Base-by-base conservation (phyloP, 2,329 filamentous ascomycete species). In the Zasmidium angulare region DNA sequence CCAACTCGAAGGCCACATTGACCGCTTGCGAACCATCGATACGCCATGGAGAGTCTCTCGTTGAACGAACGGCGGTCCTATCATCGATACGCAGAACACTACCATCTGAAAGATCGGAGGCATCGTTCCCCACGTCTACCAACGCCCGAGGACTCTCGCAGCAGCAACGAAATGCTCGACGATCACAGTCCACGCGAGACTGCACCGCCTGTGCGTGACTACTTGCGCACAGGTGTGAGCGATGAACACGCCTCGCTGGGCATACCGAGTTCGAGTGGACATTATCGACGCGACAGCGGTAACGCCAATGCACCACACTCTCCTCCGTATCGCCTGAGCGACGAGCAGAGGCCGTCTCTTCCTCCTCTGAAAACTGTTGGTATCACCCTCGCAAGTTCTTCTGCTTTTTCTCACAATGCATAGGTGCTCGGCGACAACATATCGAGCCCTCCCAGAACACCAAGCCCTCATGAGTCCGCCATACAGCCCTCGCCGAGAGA, bases 291-390 rank as follows among this genome's bases (percentile, higher is more conserved):
- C n/a, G 66, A 67, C 60, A 65, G 59, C 53, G 65, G 59, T 21
- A 61, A 67, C 54, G 58, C 60, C 22, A 55, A 52, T 24, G 61
- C 59, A 31, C 68, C 68, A 22, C 63, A 65, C 46, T 73, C 72
- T 50, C 71, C 70, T 29, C 71, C 71, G 7, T 72, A 72, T 56
- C 59, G 62, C 10, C 51, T 47, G 20, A 51, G 51, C 14, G 71
- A 72, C 31, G 50, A 46, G n/a, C 64, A 66, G 46, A 71, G 66
- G 59, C 72, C 70, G 26, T 72, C 69, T 1, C 56, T 74, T 19
- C 72, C 72, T 29, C 72, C 71, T 2, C 53, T 74, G n/a, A 72
- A 71, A 56, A 71, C 68, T 11, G 72, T 72, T 59, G 55, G 68
- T 57, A 46, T 36, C 12, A 14, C 36, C 12, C 36, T 43, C 36